Evolutionary conservation across 352 stramenopile genomes (phyloP).

Genomic region (Phytophthora colocasiae): DNA sequence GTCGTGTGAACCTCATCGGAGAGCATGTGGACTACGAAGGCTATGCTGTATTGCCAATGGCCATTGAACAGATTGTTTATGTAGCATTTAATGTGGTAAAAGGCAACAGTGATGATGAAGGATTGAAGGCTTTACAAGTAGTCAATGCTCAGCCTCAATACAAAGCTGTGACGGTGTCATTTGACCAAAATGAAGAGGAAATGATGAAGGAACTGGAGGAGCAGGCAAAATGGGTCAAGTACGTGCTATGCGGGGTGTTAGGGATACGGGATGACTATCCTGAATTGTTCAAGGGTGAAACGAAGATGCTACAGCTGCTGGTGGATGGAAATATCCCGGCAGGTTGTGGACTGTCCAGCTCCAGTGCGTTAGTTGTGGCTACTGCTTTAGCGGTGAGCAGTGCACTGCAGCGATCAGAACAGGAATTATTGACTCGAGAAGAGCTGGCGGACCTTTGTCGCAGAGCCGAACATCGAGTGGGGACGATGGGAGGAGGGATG

Average conservation of each 20-base stretch:
- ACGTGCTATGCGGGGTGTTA: slow-evolving; percentile 47
- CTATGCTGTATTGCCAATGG: slow-evolving; percentile 87
- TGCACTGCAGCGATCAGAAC: slow-evolving; percentile 14
- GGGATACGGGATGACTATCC: slow-evolving; percentile 23
- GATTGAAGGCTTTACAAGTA: slow-evolving; percentile 18
- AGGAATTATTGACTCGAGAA: slow-evolving; percentile 27
- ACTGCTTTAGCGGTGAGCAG: slow-evolving; percentile 51
- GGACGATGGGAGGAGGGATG: slow-evolving; percentile 86
- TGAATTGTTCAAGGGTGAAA: slow-evolving; percentile 17
- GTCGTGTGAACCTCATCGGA: slow-evolving; percentile 88
- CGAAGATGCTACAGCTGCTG: slow-evolving; percentile 46
- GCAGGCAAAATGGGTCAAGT: slow-evolving; percentile 41
- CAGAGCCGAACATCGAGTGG: slow-evolving; percentile 66
- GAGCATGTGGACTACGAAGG: slow-evolving; percentile 91
- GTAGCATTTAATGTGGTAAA: slow-evolving; percentile 47
- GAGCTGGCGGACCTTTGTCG: slow-evolving; percentile 67
- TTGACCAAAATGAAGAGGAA: slow-evolving; percentile 11
- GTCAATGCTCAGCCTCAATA: slow-evolving; percentile 36
- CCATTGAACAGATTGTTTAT: slow-evolving; percentile 66
- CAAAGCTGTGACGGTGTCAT: slow-evolving; percentile 15
- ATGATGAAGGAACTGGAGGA: slow-evolving; percentile 14
- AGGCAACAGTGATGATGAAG: not conserved
- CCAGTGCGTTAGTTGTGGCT: slow-evolving; percentile 81
- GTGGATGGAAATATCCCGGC: slow-evolving; percentile 76
- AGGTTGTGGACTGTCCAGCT: slow-evolving; percentile 80